Percentiles rank a stretch among this genome's conserved stretches.
Evolutionary conservation across 495 filamentous ascomycete species (phyloP).

Genomic region (Aspergillus coremiiformis): DNA sequence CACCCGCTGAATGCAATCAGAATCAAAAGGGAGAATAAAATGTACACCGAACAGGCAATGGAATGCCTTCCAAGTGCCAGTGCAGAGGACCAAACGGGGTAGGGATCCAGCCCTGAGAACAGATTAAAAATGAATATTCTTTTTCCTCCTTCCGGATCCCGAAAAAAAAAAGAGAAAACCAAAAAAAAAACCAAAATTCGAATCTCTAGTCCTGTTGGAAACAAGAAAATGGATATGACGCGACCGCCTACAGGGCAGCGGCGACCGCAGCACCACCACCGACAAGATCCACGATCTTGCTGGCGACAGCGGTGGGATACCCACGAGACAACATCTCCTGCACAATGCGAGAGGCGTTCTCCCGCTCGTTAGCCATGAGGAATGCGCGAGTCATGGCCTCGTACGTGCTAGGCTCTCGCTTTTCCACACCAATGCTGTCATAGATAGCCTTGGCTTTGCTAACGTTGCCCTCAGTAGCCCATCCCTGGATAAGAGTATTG

Average conservation of each 20-base stretch:
- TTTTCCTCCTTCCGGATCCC: conserved; percentile 15
- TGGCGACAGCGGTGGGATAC: conserved; percentile 84
- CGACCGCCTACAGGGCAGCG: conserved; percentile 19
- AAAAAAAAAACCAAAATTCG: conserved; percentile 14
- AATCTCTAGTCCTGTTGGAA: neutral
- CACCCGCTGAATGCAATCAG: conserved; percentile 30
- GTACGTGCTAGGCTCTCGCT: conserved; percentile 96
- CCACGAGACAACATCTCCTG: conserved; percentile 85
- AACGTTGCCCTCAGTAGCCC: conserved; percentile 80
- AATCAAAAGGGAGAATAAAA: conserved; percentile 17
- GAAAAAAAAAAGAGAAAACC: no score
- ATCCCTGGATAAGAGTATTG: conserved; percentile 97
- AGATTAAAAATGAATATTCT: conserved; percentile 20
- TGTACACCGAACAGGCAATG: conserved; percentile 16
- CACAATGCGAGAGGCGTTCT: conserved; percentile 66
- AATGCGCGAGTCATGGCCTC: conserved; percentile 97
- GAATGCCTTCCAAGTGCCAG: conserved; percentile 28
- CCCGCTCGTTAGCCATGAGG: conserved; percentile 71
- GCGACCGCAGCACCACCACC: conserved; percentile 40
- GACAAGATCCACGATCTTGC: conserved; percentile 85
- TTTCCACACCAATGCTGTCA: conserved; percentile 58
- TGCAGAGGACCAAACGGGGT: conserved; percentile 15
- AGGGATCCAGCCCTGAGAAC: conserved; percentile 37
- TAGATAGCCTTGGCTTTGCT: conserved; percentile 72
- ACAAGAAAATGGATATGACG: conserved; percentile 1